Percentiles rank a stretch among this genome's conserved stretches.
Evolutionary conservation across 495 filamentous ascomycete species (phyloP).

Genomic region (Penicillium malachiteum): DNA sequence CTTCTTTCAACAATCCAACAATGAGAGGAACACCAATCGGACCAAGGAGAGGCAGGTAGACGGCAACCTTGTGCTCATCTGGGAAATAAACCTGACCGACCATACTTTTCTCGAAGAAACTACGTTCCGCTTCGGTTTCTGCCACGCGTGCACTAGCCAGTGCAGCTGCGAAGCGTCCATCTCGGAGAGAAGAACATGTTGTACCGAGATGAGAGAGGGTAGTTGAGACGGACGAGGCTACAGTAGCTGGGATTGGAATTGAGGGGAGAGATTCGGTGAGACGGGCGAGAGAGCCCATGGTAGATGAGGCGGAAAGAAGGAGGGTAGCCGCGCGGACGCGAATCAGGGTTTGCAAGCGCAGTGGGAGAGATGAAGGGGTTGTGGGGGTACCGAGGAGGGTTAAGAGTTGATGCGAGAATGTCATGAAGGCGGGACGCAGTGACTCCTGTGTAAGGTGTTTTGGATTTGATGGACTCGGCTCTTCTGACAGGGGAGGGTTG

Average conservation of each 20-base stretch:
- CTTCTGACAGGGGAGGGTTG: slow-evolving; percentile 52
- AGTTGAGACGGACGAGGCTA: slow-evolving; percentile 78
- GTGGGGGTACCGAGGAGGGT: slow-evolving; percentile 84
- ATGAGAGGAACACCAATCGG: slow-evolving; percentile 89
- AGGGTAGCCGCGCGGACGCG: slow-evolving; percentile 84
- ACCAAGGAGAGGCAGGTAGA: slow-evolving; percentile 88
- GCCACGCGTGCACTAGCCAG: slow-evolving; percentile 80
- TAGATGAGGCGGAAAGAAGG: slow-evolving; percentile 86
- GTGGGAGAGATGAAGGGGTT: slow-evolving; percentile 72
- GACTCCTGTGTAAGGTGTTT: slow-evolving; percentile 53
- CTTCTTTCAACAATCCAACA: slow-evolving; percentile 78
- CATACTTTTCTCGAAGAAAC: slow-evolving; percentile 99
- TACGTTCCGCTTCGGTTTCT: slow-evolving; percentile 84
- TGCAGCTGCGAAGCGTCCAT: slow-evolving; percentile 63
- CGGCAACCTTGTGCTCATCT: slow-evolving; percentile 97
- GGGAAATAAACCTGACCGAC: slow-evolving; percentile 97
- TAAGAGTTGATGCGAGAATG: slow-evolving; percentile 89
- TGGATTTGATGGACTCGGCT: slow-evolving; percentile 26
- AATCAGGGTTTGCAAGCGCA: slow-evolving; percentile 79
- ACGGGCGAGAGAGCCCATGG: slow-evolving; percentile 86
- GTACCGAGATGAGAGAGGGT: slow-evolving; percentile 73
- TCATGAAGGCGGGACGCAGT: slow-evolving; percentile 76
- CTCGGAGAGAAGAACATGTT: slow-evolving; percentile 70
- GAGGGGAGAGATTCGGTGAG: slow-evolving; percentile 81
- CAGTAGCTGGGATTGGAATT: slow-evolving; percentile 84